Conservation (phyloP, 306 rosid genomes). For the Ormosia emarginata region DNA sequence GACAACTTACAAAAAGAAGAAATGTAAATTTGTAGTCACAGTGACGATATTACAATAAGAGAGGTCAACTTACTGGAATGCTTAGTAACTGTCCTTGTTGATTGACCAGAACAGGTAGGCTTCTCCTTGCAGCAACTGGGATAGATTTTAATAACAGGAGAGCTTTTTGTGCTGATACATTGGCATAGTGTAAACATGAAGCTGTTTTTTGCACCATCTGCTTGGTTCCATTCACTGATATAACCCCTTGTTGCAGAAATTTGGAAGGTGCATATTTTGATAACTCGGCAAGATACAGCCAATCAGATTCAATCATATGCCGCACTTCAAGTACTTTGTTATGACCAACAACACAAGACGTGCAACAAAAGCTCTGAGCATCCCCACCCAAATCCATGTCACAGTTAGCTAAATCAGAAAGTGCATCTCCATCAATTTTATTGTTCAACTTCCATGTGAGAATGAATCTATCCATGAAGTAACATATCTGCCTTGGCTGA, state of each 20-base stretch:
- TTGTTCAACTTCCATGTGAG: constrained; percentile 56
- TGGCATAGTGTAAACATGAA: constrained; percentile 48
- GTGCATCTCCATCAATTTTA: constrained; percentile 22
- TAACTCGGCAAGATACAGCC: constrained; percentile 78
- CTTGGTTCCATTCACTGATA: constrained; percentile 5
- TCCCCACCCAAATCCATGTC: constrained; percentile 26
- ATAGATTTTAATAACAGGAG: constrained; percentile 50
- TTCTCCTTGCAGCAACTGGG: constrained; percentile 86
- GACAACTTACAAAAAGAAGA: not conserved
- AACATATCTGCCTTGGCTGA: constrained; percentile 46
- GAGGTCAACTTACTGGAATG: constrained; percentile 65
- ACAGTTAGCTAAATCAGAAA: constrained; percentile 23
- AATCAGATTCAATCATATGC: constrained; percentile 76
- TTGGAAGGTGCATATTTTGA: constrained; percentile 32
- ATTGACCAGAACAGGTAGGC: constrained; percentile 73
- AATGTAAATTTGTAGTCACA: not conserved
- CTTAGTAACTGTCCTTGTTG: constrained; percentile 57
- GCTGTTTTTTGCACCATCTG: constrained; percentile 31
- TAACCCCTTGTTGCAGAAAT: constrained; percentile 17
- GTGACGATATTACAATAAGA: not conserved
- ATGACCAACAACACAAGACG: constrained; percentile 35
- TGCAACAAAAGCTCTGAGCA: constrained; percentile 21
- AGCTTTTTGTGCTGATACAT: constrained; percentile 63
- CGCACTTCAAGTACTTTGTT: constrained; percentile 47
- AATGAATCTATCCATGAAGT: constrained; percentile 82